Evolutionary conservation across 441 rosid genomes (phyloP).

Genomic region (Manihot esculenta): DNA sequence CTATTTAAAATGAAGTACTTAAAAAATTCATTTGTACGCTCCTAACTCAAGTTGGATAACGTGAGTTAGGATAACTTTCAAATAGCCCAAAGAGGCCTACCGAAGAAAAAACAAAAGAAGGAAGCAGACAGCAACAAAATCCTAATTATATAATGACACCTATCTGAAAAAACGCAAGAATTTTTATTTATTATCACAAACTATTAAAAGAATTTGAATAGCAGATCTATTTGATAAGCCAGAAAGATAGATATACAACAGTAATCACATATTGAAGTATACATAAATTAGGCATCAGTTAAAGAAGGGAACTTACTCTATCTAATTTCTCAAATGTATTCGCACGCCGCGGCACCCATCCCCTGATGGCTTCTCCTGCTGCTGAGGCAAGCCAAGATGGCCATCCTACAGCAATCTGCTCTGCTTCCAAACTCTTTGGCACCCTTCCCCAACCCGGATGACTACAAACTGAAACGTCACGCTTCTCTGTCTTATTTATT

Average conservation of each 20-base stretch:
- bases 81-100: too few species aligned
- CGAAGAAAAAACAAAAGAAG: neutral
- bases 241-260: neutral
- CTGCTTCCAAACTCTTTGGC: slow-evolving; percentile 44
- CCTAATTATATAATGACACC: neutral
- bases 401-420: slow-evolving; percentile 86
- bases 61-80: too few species aligned
- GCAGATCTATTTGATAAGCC: neutral
- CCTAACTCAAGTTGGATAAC: too few species aligned
- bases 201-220: neutral
- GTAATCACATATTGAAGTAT: slow-evolving; percentile 10
- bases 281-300: slow-evolving; percentile 4
- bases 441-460: slow-evolving; percentile 40
- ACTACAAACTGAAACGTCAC: slow-evolving; percentile 29
- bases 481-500: slow-evolving; percentile 37
- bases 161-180: neutral
- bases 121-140: neutral
- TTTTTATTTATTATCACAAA: too few species aligned
- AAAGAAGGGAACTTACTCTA: slow-evolving; percentile 49
- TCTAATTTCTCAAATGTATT: slow-evolving; percentile 79
- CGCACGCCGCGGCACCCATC: slow-evolving; percentile 85
- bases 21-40: too few species aligned
- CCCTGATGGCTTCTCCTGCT: slow-evolving; percentile 77
- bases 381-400: slow-evolving; percentile 81
- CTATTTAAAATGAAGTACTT: too few species aligned